These are phyloP conservation scores for Gloeostereum incarnatum DNA, from an alignment of 768 basidiomycete genomes.

Conservation along the genomic window DNA sequence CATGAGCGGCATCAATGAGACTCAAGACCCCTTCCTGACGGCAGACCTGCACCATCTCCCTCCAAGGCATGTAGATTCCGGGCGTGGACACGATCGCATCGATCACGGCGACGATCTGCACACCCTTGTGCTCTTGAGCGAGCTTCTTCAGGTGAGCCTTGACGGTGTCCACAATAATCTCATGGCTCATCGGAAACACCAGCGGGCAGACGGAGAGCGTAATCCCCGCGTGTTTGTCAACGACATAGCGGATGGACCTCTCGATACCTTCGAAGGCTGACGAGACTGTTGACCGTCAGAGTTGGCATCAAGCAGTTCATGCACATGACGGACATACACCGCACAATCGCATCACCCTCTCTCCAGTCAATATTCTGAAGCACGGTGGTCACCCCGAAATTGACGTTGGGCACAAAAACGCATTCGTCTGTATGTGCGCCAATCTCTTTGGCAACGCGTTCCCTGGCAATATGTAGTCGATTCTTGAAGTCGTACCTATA, in stretches of 20 bases:
- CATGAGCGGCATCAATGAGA: slow-evolving; percentile 71
- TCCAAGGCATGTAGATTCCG: slow-evolving; percentile 60
- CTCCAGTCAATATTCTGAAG: slow-evolving; percentile 54
- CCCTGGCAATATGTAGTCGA: slow-evolving; percentile 15
- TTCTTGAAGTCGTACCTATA: slow-evolving; percentile 12
- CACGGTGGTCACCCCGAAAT: slow-evolving; percentile 51
- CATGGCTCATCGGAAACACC: not conserved
- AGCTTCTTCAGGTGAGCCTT: not conserved
- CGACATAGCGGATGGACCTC: not conserved
- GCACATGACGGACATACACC: too few species aligned
- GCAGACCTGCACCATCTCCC: slow-evolving; percentile 57
- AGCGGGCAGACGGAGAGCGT: not conserved
- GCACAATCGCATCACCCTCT: slow-evolving; percentile 50
- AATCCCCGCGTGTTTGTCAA: not conserved
- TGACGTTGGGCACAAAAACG: slow-evolving; percentile 46
- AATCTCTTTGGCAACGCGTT: slow-evolving; percentile 28
- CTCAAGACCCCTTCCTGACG: slow-evolving; percentile 51
- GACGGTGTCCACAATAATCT: not conserved
- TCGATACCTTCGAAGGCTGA: not conserved
- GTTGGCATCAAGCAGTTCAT: too few species aligned
- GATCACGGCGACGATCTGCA: slow-evolving; percentile 53
- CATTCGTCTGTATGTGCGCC: slow-evolving; percentile 31
- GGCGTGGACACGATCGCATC: slow-evolving; percentile 56
- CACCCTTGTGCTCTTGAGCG: slow-evolving; percentile 3
- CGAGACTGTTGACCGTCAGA: not conserved